Conservation (phyloP, 139 green algal species). For the Microglena sp. region DNA sequence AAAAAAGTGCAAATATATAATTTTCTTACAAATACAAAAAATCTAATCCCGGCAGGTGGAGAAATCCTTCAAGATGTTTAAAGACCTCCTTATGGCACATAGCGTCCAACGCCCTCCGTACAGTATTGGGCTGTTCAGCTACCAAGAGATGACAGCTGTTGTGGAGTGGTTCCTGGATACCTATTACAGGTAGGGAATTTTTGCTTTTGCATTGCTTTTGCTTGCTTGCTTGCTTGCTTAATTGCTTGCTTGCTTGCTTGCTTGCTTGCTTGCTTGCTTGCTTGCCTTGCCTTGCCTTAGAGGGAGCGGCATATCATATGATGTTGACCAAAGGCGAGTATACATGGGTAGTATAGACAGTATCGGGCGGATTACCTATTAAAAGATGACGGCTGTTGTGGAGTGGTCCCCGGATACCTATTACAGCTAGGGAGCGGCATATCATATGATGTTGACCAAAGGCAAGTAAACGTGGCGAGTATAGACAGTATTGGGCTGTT, state of each 20-base stretch:
- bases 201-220: no score
- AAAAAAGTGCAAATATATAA: conserved; percentile 10
- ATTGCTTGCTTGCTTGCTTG: no score
- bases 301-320: no score
- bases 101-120: conserved; percentile 57
- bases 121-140: conserved; percentile 50
- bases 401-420: conserved; percentile 52
- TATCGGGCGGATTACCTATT: conserved; percentile 42
- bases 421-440: no score
- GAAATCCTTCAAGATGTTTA: no score
- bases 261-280: no score
- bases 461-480: no score
- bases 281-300: no score
- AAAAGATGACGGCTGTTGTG: conserved; percentile 36
- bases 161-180: conserved; percentile 47
- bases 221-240: no score
- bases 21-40: background rate
- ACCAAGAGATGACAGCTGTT: conserved; percentile 34
- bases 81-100: conserved; percentile 38
- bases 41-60: background rate
- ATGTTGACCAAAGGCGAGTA: no score
- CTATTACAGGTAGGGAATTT: conserved; percentile 57
- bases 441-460: no score
- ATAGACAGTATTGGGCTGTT: conserved; percentile 58
- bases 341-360: no score